Base-by-base conservation (phyloP, 352 stramenopile species). In the Phytophthora lateralis region DNA sequence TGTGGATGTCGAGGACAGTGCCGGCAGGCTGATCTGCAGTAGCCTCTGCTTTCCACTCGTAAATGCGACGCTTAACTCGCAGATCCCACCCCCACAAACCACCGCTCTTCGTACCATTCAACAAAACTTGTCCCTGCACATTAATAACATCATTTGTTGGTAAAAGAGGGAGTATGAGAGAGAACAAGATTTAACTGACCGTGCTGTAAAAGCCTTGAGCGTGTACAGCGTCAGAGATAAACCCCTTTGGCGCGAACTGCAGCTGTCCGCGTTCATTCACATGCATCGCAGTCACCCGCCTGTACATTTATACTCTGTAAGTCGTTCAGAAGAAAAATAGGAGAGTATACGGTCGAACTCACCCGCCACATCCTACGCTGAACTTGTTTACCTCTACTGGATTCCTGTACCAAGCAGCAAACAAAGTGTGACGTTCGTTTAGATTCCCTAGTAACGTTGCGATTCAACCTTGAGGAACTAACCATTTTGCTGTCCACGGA, bases 21-120 rank as follows among this genome's bases (percentile, higher is more conserved):
- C 42, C 59, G 27, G 46, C 29, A 49, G 57, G 43, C 18, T 49
- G 20, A 12, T 29, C 12, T 11, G 44, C 37, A 9, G 14, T 35
- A 26, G 17, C 12, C 21, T 66, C 42, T 26, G 20, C 43, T 48
- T 66, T 46, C 55, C 30, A 63, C 42, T 77, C 69, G 42, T 63
- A 71, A 47, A 54, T 47, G 29, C 69, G 69, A 49, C 56, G 52
- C 49, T 56, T 48, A 35, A 61, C 38, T 30, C 78, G 78, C 17
- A 81, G 45, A 37, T 88, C 78, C 78, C 78, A 88, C 6, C 80
- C 64, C 78, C 78, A 88, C 15, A 69, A 68, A 1, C 56, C 67
- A 2, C 78, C 78, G 21, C 58, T 76, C 17, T 75, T 77, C 11
- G 75, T 80, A 20, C 78, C 78, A 55, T 88, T 88, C 17, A 83